Base-by-base conservation (phyloP, 192 early-diverging fungal genomes). In the Diversispora epigaea region DNA sequence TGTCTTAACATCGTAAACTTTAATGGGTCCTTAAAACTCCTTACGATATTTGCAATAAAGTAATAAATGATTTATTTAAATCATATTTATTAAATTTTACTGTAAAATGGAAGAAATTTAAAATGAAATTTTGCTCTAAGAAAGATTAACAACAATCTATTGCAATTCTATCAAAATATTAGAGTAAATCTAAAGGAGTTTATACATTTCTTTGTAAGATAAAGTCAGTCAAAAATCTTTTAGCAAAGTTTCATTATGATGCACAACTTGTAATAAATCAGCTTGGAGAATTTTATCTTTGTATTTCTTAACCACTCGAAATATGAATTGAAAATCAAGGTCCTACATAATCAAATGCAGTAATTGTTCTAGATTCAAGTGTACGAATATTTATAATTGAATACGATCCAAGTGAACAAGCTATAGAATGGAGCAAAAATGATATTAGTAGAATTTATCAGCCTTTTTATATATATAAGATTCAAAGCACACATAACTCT, bases 401-500 rank as follows among this genome's bases (percentile, higher is more conserved):
- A 6, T 65, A 65, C 39, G 32, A 65, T 65, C 63, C 63, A 65
- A 65, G 63, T 65, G 32, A 32, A 65, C 6, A 39, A 8, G 63
- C 63, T 65, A 45, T 65, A 10, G n/a, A 65, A 65, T 65, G 63
- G 57, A n/a, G 57, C 4, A 60, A 60, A 60, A 60, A 60, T 17
- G 17, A 65, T 44, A 43, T 41, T 39, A 44, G 32, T 44, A 6
- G 32, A 39, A 65, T 65, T 65, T 65, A 65, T 65, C 63, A 32
- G 39, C 43, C 39, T 19, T 43, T 4, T 25, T n/a, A 65, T 65
- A 17, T 25, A 41, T 43, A 65, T 32, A 65, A 65, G 32, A 5
- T 65, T 39, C 63, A 65, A 65, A 65, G 63, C 39, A 65, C 9
- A 41, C 63, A n/a, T 44, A 32, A 65, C 39, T 7, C 4, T 32